These are phyloP conservation scores for Lycium ferocissimum DNA, from an alignment of 257 asterid species.

Conservation along the genomic window DNA sequence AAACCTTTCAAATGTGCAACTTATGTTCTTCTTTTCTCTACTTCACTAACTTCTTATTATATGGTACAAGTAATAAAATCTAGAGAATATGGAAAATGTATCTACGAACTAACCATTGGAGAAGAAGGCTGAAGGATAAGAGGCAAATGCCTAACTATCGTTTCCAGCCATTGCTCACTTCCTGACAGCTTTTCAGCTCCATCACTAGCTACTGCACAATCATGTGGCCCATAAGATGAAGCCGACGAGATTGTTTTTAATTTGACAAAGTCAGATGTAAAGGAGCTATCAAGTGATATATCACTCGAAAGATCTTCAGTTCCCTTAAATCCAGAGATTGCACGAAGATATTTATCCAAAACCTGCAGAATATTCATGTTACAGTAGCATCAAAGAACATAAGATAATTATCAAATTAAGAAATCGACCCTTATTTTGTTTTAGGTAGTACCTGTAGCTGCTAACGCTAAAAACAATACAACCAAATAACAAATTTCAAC, in stretches of 20 bases:
- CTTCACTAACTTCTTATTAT: conserved; percentile 3
- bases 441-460: not conserved
- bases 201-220: conserved; percentile 48
- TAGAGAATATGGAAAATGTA: conserved; percentile 21
- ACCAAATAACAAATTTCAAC: conserved; percentile 5
- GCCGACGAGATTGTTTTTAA: conserved; percentile 91
- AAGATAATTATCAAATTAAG: not conserved
- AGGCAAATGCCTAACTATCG: conserved; percentile 76
- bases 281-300: conserved; percentile 73
- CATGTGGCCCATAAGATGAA: conserved; percentile 66
- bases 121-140: conserved; percentile 72
- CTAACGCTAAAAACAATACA: not conserved
- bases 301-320: conserved; percentile 91
- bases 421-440: not conserved
- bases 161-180: conserved; percentile 82
- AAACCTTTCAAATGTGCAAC: conserved; percentile 7
- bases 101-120: conserved; percentile 65
- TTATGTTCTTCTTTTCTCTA: conserved; percentile 18
- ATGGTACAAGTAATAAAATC: conserved; percentile 13
- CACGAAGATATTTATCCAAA: conserved; percentile 95
- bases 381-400: not conserved
- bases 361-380: conserved; percentile 51
- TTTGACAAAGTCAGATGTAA: conserved; percentile 80
- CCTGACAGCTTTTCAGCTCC: conserved; percentile 58
- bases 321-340: conserved; percentile 91